Evolutionary conservation across 345 rosid genomes (phyloP).

Genomic region (Ceriops decandra): DNA sequence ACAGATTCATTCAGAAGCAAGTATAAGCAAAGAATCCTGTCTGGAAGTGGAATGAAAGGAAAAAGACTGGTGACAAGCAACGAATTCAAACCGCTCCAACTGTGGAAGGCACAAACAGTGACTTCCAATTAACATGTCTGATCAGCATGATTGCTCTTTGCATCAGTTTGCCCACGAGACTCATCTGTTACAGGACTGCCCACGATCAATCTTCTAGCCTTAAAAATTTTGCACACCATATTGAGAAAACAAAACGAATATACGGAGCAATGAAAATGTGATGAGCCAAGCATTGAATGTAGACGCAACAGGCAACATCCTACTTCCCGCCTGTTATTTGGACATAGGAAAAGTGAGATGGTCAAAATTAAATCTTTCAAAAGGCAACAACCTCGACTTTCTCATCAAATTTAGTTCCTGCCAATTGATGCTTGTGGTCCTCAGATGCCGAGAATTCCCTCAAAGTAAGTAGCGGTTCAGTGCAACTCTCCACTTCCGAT

Average conservation of each 20-base stretch:
- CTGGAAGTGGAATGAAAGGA: background rate
- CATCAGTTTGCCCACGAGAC: constrained; percentile 25
- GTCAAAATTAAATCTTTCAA: no score
- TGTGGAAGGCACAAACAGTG: constrained; percentile 58
- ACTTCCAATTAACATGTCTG: constrained; percentile 36
- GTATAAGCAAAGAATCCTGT: background rate
- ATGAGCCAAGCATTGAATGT: background rate
- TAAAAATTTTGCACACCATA: background rate
- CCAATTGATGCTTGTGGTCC: constrained; percentile 8
- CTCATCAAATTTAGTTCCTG: constrained; percentile 11
- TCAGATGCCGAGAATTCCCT: constrained; percentile 11
- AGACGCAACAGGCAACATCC: no score
- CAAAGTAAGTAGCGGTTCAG: constrained; percentile 41
- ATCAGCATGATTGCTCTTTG: constrained; percentile 15
- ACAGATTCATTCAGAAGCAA: constrained; percentile 1
- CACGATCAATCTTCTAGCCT: constrained; percentile 8
- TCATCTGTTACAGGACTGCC: constrained; percentile 25
- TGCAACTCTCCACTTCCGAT: constrained; percentile 25
- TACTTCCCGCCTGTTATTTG: no score
- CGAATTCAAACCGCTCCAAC: constrained; percentile 42
- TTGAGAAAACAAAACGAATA: no score
- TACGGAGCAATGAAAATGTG: background rate
- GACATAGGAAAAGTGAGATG: no score
- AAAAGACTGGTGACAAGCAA: background rate
- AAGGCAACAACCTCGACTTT: constrained; percentile 21